Evolutionary conservation across 495 filamentous ascomycete genomes (phyloP), one percentile per base, ranked within the genome.

Genomic region (Aspergillus funiculosus): DNA sequence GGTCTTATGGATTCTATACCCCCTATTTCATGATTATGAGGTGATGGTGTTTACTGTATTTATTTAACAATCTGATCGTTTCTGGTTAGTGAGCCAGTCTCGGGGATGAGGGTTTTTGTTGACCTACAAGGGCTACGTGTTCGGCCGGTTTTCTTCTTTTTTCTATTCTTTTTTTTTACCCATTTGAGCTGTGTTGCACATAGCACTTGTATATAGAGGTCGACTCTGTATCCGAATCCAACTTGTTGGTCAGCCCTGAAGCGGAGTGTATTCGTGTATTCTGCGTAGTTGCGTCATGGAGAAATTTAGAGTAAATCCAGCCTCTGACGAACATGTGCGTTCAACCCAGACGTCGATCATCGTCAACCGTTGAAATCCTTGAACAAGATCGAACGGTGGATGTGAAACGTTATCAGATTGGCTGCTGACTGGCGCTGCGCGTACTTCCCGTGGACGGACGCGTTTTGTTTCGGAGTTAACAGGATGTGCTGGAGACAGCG

Each of bases 1-100:
- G 46, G 47, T 52, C 50, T 58, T 58, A 51, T 46, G 53, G 48
- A 52, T 42, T 46, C 52, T 65, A 69, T 66, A 67, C 62, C 63
- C 62, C 31, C 49, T 49, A 50, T 39, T 58, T 47, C n/a, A 42
- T 44, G 50, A 57, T 54, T 56, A 69, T 39, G 66, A 67, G 58
- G 61, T 61, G 50, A 68, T 49, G 61, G 24, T 39, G 24, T 13
- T 47, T 38, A 24, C 25, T 20, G 27, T 41, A 20, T 26, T 35
- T 48, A 34, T 35, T 48, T 36, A 31, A 25, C 27, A 14, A 19
- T 43, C 46, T 41, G 39, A 19, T 41, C 46, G 46, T 48, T 45
- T 48, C 15, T 41, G 46, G 29, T 48, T 29, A 27, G 46, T 41
- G 46, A 35, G 36, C 46, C 46, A 38, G 35, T 38, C 35, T 38